Base-by-base conservation (phyloP, 1,139 yeast species). In the Saccharomyces hybrid region DNA sequence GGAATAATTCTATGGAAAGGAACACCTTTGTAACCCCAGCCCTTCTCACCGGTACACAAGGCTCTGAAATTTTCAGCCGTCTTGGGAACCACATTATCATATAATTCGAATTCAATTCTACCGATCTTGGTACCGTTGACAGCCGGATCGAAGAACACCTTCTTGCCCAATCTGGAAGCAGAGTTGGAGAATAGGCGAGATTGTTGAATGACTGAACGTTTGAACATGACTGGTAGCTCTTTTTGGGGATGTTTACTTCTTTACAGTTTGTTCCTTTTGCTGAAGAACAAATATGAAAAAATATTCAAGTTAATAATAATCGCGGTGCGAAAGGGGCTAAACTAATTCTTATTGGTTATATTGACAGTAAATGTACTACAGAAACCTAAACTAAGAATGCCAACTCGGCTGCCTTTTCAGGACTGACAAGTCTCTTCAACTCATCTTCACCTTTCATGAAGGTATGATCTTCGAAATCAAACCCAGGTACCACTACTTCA, bases 401-500 rank as follows among this genome's bases (percentile, higher is more conserved):
- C 52, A 76, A 55, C 20, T 66, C 63, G 7, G 64, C 59, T 1
- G 78, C 75, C 28, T 59, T 60, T 8, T 65, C 65, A 8, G 58
- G 58, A 6, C 80, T 80, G 0, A 76, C 74, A 7, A 76, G 60
- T 2, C 58, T 58, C 5, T 53, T 58, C 47, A 78, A 63, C 44
- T 70, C 70, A 0, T 66, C 61, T 16, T 59, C 57, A 25, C 68
- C 65, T 13, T 67, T 58, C 68, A 78, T 65, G 59, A 76, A 76
- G 48, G 66, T 64, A 58, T 77, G 80, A 56, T 78, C 82, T n/a
- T 71, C 72, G 56, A 72, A 78, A 53, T 78, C 81, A 58, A 78
- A 78, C 1, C 82, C 82, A 2, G 82, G 82, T 6, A 77, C 80
- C 16, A 78, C 82, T 20, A 78, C 78, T 58, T 78, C 82, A 60